These are phyloP conservation scores for Penicillium sp. DNA, from an alignment of 2,329 filamentous ascomycete species.

Conservation along the genomic window DNA sequence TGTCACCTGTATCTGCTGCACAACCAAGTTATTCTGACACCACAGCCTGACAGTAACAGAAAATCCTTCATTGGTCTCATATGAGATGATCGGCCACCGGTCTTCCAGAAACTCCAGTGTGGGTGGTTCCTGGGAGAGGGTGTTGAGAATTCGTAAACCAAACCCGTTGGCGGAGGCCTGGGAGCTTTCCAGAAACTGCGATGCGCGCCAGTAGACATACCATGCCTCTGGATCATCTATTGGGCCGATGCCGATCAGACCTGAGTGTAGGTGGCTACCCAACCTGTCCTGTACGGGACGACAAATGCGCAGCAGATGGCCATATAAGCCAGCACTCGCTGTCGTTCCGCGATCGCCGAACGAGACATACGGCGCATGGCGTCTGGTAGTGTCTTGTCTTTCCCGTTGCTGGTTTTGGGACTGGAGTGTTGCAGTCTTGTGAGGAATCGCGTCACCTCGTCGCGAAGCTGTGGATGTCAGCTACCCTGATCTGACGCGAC, in stretches of 20 bases:
- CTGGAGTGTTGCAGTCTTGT: neutral
- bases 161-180: neutral
- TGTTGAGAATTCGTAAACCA: conserved; percentile 1
- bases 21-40: conserved; percentile 8
- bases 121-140: neutral
- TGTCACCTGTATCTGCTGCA: conserved; percentile 1
- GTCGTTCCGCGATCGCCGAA: conserved; percentile 17
- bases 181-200: neutral
- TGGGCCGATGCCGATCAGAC: conserved; percentile 11
- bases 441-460: neutral
- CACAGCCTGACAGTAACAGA: conserved; percentile 4
- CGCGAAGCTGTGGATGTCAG: neutral
- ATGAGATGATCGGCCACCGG: conserved; percentile 4
- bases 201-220: conserved; percentile 1
- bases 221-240: conserved; percentile 2
- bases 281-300: neutral
- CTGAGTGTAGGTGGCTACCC: conserved; percentile 8
- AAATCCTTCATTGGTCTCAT: neutral
- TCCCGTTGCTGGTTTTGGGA: neutral
- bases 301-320: conserved; percentile 5
- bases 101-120: conserved; percentile 7
- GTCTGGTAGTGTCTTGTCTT: neutral
- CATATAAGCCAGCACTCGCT: conserved; percentile 10
- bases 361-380: conserved; percentile 4
- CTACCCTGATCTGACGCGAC: neutral